These are phyloP conservation scores for Takashimella koratensis DNA, from an alignment of 1,284 basidiomycete species.

Conservation along the genomic window DNA sequence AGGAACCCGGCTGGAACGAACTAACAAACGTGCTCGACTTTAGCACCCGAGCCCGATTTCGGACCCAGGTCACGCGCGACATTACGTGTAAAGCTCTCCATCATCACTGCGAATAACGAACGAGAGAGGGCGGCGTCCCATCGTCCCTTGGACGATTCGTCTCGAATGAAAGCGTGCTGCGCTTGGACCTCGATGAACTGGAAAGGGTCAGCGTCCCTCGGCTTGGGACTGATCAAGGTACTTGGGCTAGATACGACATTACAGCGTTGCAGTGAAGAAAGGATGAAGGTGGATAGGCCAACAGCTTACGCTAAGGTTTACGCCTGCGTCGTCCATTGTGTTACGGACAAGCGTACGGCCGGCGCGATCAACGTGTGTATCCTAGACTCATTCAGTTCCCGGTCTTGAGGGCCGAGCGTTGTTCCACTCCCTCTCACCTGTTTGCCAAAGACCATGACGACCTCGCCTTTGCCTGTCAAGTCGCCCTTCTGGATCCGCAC, in stretches of 20 bases:
- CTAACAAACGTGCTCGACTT: conserved; percentile 76
- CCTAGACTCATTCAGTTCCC: conserved; percentile 45
- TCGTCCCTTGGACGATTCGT: conserved; percentile 81
- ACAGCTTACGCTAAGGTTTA: conserved; percentile 60
- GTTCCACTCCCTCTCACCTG: too few relatives aligned
- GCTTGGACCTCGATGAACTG: conserved; percentile 90
- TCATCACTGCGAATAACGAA: conserved; percentile 76
- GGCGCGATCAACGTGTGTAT: conserved; percentile 80
- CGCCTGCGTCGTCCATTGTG: conserved; percentile 70
- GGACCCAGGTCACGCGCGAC: conserved; percentile 77
- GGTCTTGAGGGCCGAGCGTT: conserved; percentile 9
- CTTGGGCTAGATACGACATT: neutral
- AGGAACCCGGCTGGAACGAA: too few relatives aligned
- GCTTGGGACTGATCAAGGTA: conserved; percentile 10
- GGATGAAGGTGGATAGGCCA: neutral
- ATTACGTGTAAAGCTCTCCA: conserved; percentile 88
- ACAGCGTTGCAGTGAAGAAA: neutral
- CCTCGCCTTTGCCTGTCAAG: conserved; percentile 69
- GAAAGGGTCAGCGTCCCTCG: too few relatives aligned
- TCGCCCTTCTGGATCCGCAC: conserved; percentile 67
- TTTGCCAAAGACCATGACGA: conserved; percentile 91
- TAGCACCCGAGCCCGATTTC: conserved; percentile 50
- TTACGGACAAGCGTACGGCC: conserved; percentile 79
- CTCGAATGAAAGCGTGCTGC: conserved; percentile 89
- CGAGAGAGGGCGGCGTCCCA: conserved; percentile 88